phyloP scores from a whole-genome alignment of 169 alveolate species.

The Plasmodium chabaudi region DNA sequence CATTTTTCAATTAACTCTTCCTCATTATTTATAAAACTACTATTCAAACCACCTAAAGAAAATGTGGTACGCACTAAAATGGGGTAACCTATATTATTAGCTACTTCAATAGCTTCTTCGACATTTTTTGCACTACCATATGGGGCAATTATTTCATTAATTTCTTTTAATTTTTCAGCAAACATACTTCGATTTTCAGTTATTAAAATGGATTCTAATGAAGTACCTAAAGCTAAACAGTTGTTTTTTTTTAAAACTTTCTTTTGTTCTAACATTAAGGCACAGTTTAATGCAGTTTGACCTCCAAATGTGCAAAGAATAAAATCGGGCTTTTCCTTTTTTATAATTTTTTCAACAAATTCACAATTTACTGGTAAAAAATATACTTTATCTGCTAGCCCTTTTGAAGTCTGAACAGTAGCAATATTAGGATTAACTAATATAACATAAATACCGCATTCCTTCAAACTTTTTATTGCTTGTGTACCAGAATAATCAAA shows the following conservation, averaged over 20 bases:
- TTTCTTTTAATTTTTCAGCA: slow-evolving; percentile 86
- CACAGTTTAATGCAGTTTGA: slow-evolving; percentile 93
- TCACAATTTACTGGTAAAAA: slow-evolving; percentile 91
- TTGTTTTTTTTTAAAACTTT: slow-evolving; percentile 85
- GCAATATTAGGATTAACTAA: slow-evolving; percentile 93
- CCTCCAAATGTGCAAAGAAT: slow-evolving; percentile 92
- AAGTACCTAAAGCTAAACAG: slow-evolving; percentile 83
- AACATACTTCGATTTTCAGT: slow-evolving; percentile 91
- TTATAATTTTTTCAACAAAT: slow-evolving; percentile 87
- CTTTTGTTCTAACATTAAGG: slow-evolving; percentile 84
- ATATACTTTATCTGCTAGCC: slow-evolving; percentile 88
- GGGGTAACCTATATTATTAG: slow-evolving; percentile 89
- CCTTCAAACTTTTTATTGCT: slow-evolving; percentile 91
- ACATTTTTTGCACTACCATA: slow-evolving; percentile 82
- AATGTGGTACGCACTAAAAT: slow-evolving; percentile 91
- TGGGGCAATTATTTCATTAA: slow-evolving; percentile 90
- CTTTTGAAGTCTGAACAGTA: slow-evolving; percentile 91
- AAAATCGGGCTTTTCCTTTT: slow-evolving; percentile 91
- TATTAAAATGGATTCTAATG: slow-evolving; percentile 86
- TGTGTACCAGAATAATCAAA: slow-evolving; percentile 93
- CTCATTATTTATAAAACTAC: slow-evolving; percentile 90
- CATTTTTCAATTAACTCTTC: slow-evolving; percentile 81
- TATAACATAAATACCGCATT: slow-evolving; percentile 87
- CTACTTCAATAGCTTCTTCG: slow-evolving; percentile 85
- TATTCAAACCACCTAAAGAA: slow-evolving; percentile 88